phyloP scores from a whole-genome alignment of 495 filamentous ascomycete genomes.

The Aspergillus kassunensis region DNA sequence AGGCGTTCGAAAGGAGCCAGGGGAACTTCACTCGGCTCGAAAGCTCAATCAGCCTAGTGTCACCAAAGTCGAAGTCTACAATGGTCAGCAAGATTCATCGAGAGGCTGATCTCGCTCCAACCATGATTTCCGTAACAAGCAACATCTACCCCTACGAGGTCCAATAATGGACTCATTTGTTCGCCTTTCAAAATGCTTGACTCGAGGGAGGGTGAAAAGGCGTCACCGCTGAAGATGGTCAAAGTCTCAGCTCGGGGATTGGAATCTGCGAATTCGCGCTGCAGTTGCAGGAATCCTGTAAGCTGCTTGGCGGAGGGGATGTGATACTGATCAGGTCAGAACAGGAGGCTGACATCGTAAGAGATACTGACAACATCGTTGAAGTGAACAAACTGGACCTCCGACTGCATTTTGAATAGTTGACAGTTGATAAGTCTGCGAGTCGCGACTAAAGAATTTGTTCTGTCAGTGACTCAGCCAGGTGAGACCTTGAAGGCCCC shows the following conservation, averaged over 20 bases:
- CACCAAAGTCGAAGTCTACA: slow-evolving; percentile 1
- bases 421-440: too few species aligned
- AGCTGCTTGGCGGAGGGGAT: background rate
- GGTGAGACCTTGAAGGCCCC: too few species aligned
- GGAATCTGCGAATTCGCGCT: background rate
- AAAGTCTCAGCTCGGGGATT: background rate
- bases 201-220: background rate
- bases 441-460: too few species aligned
- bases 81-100: background rate
- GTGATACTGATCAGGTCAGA: background rate
- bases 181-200: slow-evolving; percentile 1
- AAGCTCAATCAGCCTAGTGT: background rate
- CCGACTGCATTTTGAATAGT: background rate
- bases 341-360: background rate
- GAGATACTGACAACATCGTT: background rate
- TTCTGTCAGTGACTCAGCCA: too few species aligned
- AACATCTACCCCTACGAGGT: background rate
- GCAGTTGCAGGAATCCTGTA: background rate
- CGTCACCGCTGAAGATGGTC: slow-evolving; percentile 3
- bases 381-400: slow-evolving; percentile 6
- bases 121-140: slow-evolving; percentile 4
- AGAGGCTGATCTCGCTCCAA: background rate
- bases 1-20: slow-evolving; percentile 1
- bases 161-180: background rate
- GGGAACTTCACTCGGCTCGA: background rate